Conservation (phyloP, 2,329 filamentous ascomycete species). For the Phyllosticta capitalensis region DNA sequence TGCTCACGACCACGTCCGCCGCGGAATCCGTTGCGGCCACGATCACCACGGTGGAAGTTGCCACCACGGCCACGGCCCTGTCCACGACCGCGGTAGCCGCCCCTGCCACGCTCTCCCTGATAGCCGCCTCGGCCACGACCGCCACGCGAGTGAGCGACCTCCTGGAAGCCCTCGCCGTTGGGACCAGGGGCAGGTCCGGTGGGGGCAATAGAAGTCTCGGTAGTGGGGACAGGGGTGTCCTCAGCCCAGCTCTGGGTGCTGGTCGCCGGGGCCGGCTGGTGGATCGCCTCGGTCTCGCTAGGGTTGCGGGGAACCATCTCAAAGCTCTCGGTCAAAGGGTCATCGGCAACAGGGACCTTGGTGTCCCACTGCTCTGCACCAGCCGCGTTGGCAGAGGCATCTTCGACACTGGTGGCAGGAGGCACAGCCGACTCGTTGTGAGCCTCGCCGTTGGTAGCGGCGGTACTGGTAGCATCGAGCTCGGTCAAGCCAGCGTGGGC, state of each 20-base stretch:
- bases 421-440: constrained; percentile 23
- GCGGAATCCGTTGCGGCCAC: constrained; percentile 35
- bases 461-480: constrained; percentile 38
- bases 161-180: constrained; percentile 58
- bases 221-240: constrained; percentile 43
- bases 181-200: constrained; percentile 16
- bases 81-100: constrained; percentile 42
- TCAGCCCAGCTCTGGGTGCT: constrained; percentile 74
- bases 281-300: constrained; percentile 61
- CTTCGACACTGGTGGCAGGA: constrained; percentile 30
- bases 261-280: constrained; percentile 43
- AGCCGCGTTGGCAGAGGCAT: constrained; percentile 40
- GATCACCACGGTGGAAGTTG: constrained; percentile 21
- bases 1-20: constrained; percentile 31
- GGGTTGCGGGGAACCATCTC: constrained; percentile 66
- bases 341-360: constrained; percentile 36
- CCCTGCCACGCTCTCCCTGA: constrained; percentile 35
- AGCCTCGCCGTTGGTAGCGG: constrained; percentile 22
- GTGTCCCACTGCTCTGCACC: constrained; percentile 60
- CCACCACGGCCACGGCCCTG: constrained; percentile 27
- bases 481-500: constrained; percentile 60
- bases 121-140: constrained; percentile 40
- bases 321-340: constrained; percentile 55
- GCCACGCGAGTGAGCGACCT: constrained; percentile 44
- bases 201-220: constrained; percentile 15